Evolutionary conservation across 768 basidiomycete species (phyloP), one percentile per base, ranked within the genome.

Genomic region (Leccinum boreale): DNA sequence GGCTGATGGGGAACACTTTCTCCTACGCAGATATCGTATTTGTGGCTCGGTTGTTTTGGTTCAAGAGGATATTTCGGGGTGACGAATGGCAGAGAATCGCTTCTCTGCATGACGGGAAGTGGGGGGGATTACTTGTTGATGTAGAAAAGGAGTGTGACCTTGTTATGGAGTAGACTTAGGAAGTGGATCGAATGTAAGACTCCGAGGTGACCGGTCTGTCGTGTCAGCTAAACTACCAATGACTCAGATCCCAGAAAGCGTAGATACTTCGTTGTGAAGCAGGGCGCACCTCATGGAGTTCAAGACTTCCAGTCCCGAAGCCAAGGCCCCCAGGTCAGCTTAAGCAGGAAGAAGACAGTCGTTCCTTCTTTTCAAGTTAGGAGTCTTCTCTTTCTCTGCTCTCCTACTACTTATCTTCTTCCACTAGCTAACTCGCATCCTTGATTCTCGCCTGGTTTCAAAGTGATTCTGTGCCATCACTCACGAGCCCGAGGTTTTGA

Each of bases 1-100:
- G 67, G 69, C 5, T 73, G 23, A 66, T 72, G 67, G 73, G 71
- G 2, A 52, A 68, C 21, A 62, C 61, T 3, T 68, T 73, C 50
- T 71, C 62, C 2, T 73, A 72, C 53, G 71, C 70, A 15, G 71
- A 74, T 47, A 64, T 69, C n/a, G 23, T 73, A 23, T n/a, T 71
- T 39, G 70, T 60, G 15, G 28, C 23, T 11, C 52, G 26, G 19
- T 31, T 60, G 9, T 33, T 58, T 10, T 65, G 61, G 66, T 50
- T 55, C 50, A 69, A 63, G 50, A 62, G 52, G 45, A 55, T 73
- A 23, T 50, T 52, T 44, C 58, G 9, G 15, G 58, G 57, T 4
- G 65, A 70, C 15, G 71, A 74, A 44, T 70, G 71, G 71, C 50
- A 51, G 36, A 65, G 45, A n/a, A 36, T 74, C 15, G 46, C 60